These are phyloP conservation scores for Fusarium floridanum DNA, from an alignment of 2,329 filamentous ascomycete species.

Conservation along the genomic window DNA sequence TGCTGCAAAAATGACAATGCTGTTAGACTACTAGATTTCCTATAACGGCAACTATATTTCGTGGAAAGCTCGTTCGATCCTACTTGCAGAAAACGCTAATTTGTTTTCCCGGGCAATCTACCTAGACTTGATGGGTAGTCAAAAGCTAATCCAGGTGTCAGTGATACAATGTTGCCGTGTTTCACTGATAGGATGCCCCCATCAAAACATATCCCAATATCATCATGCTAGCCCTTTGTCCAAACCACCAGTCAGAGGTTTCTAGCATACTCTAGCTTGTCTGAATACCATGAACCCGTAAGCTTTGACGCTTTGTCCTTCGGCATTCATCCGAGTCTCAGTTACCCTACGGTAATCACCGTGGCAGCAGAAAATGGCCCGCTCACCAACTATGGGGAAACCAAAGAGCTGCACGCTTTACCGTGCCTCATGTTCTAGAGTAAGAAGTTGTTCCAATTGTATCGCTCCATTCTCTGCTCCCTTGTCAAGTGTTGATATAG, in stretches of 20 bases:
- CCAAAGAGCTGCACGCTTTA: too few relatives aligned
- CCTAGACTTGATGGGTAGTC: background rate
- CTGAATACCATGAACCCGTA: background rate
- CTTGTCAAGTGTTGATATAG: too few relatives aligned
- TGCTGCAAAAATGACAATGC: too few relatives aligned
- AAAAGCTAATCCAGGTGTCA: background rate
- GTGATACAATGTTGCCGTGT: background rate
- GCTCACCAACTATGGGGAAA: background rate
- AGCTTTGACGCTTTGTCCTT: background rate
- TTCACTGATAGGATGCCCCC: background rate
- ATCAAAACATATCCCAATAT: background rate
- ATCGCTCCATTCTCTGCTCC: too few relatives aligned
- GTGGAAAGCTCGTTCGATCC: too few relatives aligned
- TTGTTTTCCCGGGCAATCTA: background rate
- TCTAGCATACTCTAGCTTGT: background rate
- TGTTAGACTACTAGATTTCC: too few relatives aligned
- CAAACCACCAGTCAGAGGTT: too few relatives aligned
- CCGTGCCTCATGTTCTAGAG: too few relatives aligned
- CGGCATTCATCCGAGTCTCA: too few relatives aligned
- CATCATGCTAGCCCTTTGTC: background rate
- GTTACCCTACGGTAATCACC: background rate
- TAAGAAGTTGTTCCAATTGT: too few relatives aligned
- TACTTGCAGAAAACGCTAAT: too few relatives aligned
- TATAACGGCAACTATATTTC: too few relatives aligned
- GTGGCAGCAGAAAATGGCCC: background rate